A percentile compares a stretch with the other conserved stretches of the same genome.
Conservation (phyloP, 495 filamentous ascomycete species). For the Oleoguttula mirabilis region DNA sequence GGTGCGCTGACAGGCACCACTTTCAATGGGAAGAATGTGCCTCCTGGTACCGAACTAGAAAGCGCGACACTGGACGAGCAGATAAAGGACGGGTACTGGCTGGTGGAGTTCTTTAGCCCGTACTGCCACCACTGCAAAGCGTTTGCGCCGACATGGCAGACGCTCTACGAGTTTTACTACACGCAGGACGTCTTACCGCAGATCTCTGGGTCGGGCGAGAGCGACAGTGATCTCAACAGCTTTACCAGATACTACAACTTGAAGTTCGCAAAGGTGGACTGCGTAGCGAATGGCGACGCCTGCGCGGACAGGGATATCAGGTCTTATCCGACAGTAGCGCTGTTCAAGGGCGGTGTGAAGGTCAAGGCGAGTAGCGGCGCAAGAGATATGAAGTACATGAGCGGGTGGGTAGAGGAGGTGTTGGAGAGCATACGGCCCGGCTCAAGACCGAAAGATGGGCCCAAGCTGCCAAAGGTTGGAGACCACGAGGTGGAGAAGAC, state of each 20-base stretch:
- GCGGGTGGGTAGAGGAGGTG: constrained; percentile 58
- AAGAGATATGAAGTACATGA: constrained; percentile 49
- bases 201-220: constrained; percentile 29
- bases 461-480: constrained; percentile 50
- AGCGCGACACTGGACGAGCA: constrained; percentile 43
- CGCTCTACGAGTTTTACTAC: constrained; percentile 91
- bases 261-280: constrained; percentile 76
- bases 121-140: constrained; percentile 68
- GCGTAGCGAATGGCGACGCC: constrained; percentile 61
- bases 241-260: constrained; percentile 75
- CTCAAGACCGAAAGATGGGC: constrained; percentile 52
- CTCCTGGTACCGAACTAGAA: constrained; percentile 54
- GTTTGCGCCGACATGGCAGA: constrained; percentile 79
- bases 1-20: constrained; percentile 35
- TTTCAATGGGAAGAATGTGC: constrained; percentile 74
- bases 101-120: constrained; percentile 68
- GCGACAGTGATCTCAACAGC: constrained; percentile 42
- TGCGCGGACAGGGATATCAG: constrained; percentile 54
- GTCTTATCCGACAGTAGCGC: constrained; percentile 59
- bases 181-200: constrained; percentile 62
- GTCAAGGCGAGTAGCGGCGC: constrained; percentile 48
- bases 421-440: constrained; percentile 70
- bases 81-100: constrained; percentile 55
- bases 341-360: constrained; percentile 71
- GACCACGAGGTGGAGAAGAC: constrained; percentile 38